These are phyloP conservation scores for Cutaneotrichosporon cutaneum DNA, from an alignment of 1,284 basidiomycete species.

Conservation along the genomic window DNA sequence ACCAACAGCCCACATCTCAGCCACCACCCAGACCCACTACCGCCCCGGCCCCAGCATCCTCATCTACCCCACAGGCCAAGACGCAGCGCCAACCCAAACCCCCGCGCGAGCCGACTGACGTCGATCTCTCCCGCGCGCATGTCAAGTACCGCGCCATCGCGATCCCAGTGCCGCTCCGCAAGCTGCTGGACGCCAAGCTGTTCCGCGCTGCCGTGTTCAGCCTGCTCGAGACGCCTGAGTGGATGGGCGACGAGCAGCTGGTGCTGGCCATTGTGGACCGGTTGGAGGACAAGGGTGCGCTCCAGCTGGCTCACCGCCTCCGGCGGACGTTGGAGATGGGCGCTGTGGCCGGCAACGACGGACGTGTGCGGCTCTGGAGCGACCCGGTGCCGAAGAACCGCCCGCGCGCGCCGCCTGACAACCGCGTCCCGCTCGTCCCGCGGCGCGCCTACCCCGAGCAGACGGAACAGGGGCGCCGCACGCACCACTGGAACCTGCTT, in stretches of 20 bases:
- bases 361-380: conserved; percentile 8
- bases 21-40: too few species aligned
- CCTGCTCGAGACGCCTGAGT: conserved; percentile 34
- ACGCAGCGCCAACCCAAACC: not conserved
- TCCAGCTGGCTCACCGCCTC: conserved; percentile 37
- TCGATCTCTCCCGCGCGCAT: not conserved
- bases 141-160: not conserved
- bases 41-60: not conserved
- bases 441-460: conserved; percentile 9
- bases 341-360: not conserved
- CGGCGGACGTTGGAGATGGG: conserved; percentile 24
- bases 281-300: conserved; percentile 34
- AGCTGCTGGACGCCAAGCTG: conserved; percentile 36
- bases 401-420: conserved; percentile 11
- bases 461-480: conserved; percentile 14
- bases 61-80: not conserved
- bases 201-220: conserved; percentile 41
- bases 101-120: not conserved
- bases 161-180: conserved; percentile 30
- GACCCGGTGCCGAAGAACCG: conserved; percentile 1
- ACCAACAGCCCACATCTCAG: not conserved
- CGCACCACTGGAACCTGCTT: conserved; percentile 21
- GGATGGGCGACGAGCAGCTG: conserved; percentile 27
- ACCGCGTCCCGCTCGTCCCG: conserved; percentile 14
- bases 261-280: conserved; percentile 24